These are phyloP conservation scores for Suillus placidus DNA, from an alignment of 768 basidiomycete genomes.

Conservation along the genomic window DNA sequence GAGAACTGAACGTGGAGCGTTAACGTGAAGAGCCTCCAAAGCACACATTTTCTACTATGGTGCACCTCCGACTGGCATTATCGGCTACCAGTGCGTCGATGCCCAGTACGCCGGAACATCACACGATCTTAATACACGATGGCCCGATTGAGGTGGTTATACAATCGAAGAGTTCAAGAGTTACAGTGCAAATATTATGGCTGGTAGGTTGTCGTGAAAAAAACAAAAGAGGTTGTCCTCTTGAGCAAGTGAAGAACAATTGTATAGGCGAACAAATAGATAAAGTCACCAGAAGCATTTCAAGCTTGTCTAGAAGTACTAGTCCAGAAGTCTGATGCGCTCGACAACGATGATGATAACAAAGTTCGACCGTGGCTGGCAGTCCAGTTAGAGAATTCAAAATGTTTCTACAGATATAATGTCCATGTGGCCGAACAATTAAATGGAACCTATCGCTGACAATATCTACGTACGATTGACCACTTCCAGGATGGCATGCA, in stretches of 20 bases:
- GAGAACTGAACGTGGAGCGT: too few relatives aligned
- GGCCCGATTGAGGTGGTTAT: background rate
- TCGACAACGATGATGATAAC: background rate
- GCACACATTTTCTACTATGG: too few relatives aligned
- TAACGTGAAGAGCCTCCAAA: too few relatives aligned
- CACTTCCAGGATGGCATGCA: conserved; percentile 35
- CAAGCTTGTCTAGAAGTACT: background rate
- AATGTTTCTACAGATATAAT: background rate
- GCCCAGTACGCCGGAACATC: background rate
- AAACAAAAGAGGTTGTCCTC: background rate
- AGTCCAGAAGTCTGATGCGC: background rate
- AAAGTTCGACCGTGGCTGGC: background rate
- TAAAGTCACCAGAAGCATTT: background rate
- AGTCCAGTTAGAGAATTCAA: background rate
- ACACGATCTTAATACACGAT: too few relatives aligned
- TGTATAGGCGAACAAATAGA: background rate
- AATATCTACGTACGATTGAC: background rate
- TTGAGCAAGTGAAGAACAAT: background rate
- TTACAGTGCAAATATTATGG: background rate
- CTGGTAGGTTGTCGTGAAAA: background rate
- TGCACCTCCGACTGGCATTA: too few relatives aligned
- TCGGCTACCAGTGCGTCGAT: too few relatives aligned
- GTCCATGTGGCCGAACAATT: background rate
- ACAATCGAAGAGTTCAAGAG: background rate
- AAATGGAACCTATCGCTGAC: background rate